These are phyloP conservation scores for Talaromyces nanjingensis DNA, from an alignment of 495 filamentous ascomycete genomes.

Conservation along the genomic window DNA sequence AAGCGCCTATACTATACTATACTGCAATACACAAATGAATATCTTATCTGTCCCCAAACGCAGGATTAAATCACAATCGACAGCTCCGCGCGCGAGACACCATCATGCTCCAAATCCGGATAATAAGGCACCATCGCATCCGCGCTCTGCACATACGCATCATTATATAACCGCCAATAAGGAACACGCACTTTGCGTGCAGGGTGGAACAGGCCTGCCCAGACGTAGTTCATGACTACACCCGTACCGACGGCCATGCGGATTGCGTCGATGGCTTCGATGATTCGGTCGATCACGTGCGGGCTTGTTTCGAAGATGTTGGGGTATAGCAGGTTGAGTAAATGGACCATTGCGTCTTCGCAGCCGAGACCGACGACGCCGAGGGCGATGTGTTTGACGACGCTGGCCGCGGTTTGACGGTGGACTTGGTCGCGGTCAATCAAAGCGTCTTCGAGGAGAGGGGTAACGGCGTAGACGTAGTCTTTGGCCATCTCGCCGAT, in stretches of 20 bases:
- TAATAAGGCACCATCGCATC: conserved; percentile 97
- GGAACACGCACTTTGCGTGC: conserved; percentile 88
- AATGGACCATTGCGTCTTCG: conserved; percentile 97
- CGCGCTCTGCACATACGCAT: conserved; percentile 89
- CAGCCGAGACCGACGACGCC: conserved; percentile 96
- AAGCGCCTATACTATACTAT: not conserved
- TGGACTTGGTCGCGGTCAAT: conserved; percentile 99
- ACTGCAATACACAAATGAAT: not conserved
- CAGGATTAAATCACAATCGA: conserved; percentile 66
- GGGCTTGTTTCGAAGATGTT: conserved; percentile 98
- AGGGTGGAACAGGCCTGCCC: conserved; percentile 95
- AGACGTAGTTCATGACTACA: conserved; percentile 91
- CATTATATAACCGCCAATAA: conserved; percentile 94
- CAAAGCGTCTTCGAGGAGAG: conserved; percentile 94
- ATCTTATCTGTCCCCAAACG: too few relatives aligned
- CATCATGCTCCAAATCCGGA: conserved; percentile 71
- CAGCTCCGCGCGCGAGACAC: conserved; percentile 67
- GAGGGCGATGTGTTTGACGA: conserved; percentile 95
- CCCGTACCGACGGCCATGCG: conserved; percentile 90
- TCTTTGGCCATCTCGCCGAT: conserved; percentile 99
- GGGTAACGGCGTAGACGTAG: conserved; percentile 97
- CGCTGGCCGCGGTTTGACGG: conserved; percentile 89
- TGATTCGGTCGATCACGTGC: conserved; percentile 96
- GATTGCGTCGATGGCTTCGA: conserved; percentile 96
- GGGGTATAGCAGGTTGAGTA: conserved; percentile 91